These are phyloP conservation scores for Ceratocystis ficicola DNA, from an alignment of 2,329 filamentous ascomycete species.

Conservation along the genomic window DNA sequence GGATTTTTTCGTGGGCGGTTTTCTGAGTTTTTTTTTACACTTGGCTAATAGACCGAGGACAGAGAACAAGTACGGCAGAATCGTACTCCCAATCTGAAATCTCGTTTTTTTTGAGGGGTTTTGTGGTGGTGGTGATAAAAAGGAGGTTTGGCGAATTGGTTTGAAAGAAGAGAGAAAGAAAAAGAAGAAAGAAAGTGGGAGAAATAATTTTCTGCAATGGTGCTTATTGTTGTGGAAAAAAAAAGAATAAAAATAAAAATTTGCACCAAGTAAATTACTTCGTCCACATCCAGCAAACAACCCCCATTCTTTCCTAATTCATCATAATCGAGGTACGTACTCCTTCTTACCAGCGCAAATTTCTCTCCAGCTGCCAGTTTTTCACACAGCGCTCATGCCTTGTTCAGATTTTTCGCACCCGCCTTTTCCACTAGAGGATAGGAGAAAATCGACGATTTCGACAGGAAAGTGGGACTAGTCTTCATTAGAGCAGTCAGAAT, in stretches of 20 bases:
- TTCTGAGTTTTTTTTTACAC: conserved; percentile 23
- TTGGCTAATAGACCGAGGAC: conserved; percentile 43
- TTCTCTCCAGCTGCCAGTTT: conserved; percentile 5
- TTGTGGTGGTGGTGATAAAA: conserved; percentile 36
- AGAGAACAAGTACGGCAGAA: conserved; percentile 46
- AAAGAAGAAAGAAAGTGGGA: conserved; percentile 31
- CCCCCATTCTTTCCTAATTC: conserved; percentile 9
- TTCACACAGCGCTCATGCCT: background rate
- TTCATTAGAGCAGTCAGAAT: background rate
- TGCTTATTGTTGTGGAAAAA: conserved; percentile 22
- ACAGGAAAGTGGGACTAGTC: background rate
- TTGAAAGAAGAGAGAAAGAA: conserved; percentile 33
- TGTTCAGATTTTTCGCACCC: background rate
- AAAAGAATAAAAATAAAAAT: conserved; percentile 8
- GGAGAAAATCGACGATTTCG: too few relatives aligned
- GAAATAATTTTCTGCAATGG: conserved; percentile 30
- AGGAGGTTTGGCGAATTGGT: conserved; percentile 34
- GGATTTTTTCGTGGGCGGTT: conserved; percentile 32
- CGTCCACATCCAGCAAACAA: conserved; percentile 12
- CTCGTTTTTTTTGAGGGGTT: conserved; percentile 34
- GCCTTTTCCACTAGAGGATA: background rate
- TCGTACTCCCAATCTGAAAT: conserved; percentile 45
- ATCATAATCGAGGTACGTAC: conserved; percentile 1
- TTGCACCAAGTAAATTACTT: background rate
- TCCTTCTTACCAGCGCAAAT: background rate